Conservation (phyloP, 768 basidiomycete genomes). For the Lentinula sp. region DNA sequence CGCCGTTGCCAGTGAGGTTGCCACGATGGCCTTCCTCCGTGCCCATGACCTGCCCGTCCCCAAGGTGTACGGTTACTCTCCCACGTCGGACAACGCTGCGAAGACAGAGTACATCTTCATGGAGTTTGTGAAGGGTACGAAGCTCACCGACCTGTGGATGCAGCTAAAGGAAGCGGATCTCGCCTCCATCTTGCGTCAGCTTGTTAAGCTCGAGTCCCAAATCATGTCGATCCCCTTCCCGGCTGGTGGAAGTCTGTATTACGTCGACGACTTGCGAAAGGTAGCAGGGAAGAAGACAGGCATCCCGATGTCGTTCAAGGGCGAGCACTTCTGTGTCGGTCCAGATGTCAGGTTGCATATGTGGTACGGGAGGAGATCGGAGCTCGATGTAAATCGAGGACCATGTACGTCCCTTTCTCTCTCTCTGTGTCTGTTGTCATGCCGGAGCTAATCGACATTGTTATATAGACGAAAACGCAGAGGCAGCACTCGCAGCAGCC, state of each 20-base stretch:
- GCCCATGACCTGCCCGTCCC: slow-evolving; percentile 23
- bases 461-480: slow-evolving; percentile 20
- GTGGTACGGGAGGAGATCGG: slow-evolving; percentile 19
- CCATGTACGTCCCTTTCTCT: slow-evolving; percentile 19
- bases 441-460: slow-evolving; percentile 9
- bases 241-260: slow-evolving; percentile 40
- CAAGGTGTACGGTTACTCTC: slow-evolving; percentile 24
- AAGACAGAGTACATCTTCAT: slow-evolving; percentile 30
- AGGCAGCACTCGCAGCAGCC: slow-evolving; percentile 18
- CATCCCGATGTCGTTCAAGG: slow-evolving; percentile 20
- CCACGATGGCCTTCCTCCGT: slow-evolving; percentile 28
- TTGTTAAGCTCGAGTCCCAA: slow-evolving; percentile 29
- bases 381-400: slow-evolving; percentile 14
- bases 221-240: slow-evolving; percentile 39
- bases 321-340: slow-evolving; percentile 25
- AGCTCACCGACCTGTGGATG: slow-evolving; percentile 26
- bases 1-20: slow-evolving; percentile 29
- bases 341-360: slow-evolving; percentile 19
- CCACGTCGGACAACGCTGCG: slow-evolving; percentile 19
- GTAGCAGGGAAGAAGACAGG: slow-evolving; percentile 21
- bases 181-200: slow-evolving; percentile 28
- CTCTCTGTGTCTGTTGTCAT: slow-evolving; percentile 9
- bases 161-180: slow-evolving; percentile 23
- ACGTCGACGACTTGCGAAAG: slow-evolving; percentile 29
- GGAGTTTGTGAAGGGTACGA: slow-evolving; percentile 27